Base-by-base conservation (phyloP, 352 stramenopile genomes). In the Pythium chondricola region DNA sequence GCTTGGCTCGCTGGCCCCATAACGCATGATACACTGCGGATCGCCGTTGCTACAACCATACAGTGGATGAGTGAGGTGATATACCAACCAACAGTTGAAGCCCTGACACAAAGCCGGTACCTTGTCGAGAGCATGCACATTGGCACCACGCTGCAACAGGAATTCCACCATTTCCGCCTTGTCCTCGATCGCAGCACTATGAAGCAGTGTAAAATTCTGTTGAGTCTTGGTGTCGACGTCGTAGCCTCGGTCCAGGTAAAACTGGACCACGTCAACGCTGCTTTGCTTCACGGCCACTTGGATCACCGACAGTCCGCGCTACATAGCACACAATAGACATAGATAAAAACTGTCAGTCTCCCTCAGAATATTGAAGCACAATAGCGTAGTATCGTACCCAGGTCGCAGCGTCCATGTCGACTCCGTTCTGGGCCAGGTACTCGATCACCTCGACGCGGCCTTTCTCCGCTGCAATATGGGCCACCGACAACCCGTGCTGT, bases 161-260 rank as follows among this genome's bases (percentile, higher is more conserved):
- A 60, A 31, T 55, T 68, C 7, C 54, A 52, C 50, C 54, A 64
- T 11, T 32, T 37, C 20, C 9, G n/a, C 44, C 58, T 13, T 43
- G 49, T 9, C 60, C 45, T n/a, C 55, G 21, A 3, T 60, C 26
- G 24, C 60, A 58, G 1, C 59, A 14, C 16, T 57, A 61, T 14
- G 39, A 2, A 32, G 5, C 10, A 27, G 20, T 9, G 39, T 32
- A 14, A 25, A 17, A 7, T 22, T 22, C 4, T n/a, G 2, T 22
- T 45, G 18, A 11, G 22, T 42, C 36, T 27, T 44, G 6, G 10
- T 6, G 4, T 44, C 14, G 4, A 16, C 38, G 20, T 44, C 38
- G 18, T 20, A 18, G 1, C 38, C 38, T 10, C 30, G 20, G 10
- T 18, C 38, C 2, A 44, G 5, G 2, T 20, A 46, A 24, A 42